Base-by-base conservation (phyloP, 805 yeast species). In the Candida broadrunensis region DNA sequence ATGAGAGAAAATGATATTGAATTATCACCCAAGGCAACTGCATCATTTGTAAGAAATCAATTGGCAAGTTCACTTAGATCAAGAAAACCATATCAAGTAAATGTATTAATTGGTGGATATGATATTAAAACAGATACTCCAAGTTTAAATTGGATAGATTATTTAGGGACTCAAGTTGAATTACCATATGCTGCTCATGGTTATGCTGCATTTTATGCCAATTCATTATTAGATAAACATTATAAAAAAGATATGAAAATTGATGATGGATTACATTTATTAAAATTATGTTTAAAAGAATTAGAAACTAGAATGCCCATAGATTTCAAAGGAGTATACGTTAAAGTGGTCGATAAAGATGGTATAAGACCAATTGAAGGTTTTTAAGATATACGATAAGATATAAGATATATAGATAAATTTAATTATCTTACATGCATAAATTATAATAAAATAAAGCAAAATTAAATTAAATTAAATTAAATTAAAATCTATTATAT, bases 121-220 rank as follows among this genome's bases (percentile, higher is more conserved):
- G 91, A 88, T 55, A 63, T 67, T 13, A 77, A 74, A 47, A 72
- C 71, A 6, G 62, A 72, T 31, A 71, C 67, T 44, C 88, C 97
- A 30, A 70, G 77, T 38, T 73, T 93, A 54, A 83, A 85, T 56
- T 88, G 91, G 83, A 85, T 93, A 50, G 99, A 93, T 61, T 93
- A 93, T 62, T 70, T 93, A 49, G 99, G 99, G 6, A 87, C 99
- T 2, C 80, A 83, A 50, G 95, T 83, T 13, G 88, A 83, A 45
- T 73, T 93, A 44, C 98, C 99, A 13, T 93, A 93, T 59, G 96
- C 95, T 14, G 98, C 98, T 2, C 99, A 93, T 61, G 99, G 99
- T 11, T 93, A 93, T 58, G 96, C 98, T n/a, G 96, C 95, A 1
- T 93, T 91, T 65, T 93, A 93, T 63, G 82, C 96, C 24, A 77